A percentile compares a stretch with the other conserved stretches of the same genome.
Evolutionary conservation across 768 basidiomycete genomes (phyloP).

Genomic region (Suillus subalutaceus): DNA sequence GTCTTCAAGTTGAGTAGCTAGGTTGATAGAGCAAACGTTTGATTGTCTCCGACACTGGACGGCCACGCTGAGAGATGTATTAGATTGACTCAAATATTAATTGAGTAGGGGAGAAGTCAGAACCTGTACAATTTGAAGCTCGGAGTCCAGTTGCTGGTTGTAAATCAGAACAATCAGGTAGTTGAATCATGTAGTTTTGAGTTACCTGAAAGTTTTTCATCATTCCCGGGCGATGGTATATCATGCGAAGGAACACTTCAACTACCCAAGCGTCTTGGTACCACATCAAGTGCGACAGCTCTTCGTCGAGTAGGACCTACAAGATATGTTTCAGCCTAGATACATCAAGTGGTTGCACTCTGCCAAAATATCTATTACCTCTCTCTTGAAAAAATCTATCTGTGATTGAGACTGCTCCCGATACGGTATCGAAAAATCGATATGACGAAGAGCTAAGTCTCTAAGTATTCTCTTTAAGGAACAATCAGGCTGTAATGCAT

Average conservation of each 20-base stretch:
- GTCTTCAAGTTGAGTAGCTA: too few species aligned
- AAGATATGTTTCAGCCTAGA: background rate
- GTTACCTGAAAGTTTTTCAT: background rate
- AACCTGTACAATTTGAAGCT: background rate
- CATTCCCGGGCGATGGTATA: background rate
- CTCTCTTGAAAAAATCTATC: slow-evolving; percentile 1
- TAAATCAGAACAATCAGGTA: background rate
- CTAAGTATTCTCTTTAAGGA: background rate
- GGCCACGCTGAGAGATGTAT: background rate
- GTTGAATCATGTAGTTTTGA: background rate
- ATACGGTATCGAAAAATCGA: slow-evolving; percentile 5
- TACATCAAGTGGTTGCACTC: background rate
- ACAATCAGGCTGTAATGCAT: background rate
- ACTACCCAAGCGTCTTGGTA: background rate
- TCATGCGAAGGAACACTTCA: background rate
- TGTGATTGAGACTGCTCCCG: background rate
- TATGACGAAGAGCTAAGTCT: slow-evolving; percentile 2
- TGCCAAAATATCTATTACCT: background rate
- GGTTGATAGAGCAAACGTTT: background rate
- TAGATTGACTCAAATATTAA: background rate
- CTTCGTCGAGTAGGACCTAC: background rate
- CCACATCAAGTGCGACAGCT: background rate
- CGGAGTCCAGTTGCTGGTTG: background rate
- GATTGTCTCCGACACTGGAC: background rate
- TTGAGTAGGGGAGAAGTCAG: background rate